These are phyloP conservation scores for Phytophthora cryptogea DNA, from an alignment of 352 stramenopile species.

Conservation along the genomic window DNA sequence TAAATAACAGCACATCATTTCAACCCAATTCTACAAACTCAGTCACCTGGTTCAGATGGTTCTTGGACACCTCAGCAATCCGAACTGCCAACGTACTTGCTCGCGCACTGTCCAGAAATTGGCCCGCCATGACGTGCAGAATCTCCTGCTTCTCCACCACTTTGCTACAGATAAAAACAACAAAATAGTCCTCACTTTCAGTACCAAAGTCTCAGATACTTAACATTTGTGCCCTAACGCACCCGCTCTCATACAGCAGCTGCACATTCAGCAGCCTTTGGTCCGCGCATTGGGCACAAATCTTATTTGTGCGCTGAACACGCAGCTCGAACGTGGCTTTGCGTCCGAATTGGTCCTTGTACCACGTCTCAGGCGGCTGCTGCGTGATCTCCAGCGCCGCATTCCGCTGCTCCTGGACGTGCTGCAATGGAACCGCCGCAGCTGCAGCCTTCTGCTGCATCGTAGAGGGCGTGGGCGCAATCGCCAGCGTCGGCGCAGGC, in stretches of 20 bases:
- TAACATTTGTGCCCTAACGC: not conserved
- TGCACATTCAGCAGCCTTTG: slow-evolving; percentile 63
- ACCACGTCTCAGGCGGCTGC: slow-evolving; percentile 71
- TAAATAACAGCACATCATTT: not conserved
- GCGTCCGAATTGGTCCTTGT: slow-evolving; percentile 81
- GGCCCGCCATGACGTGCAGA: slow-evolving; percentile 55
- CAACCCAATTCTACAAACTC: not conserved
- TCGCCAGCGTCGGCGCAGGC: slow-evolving; percentile 13
- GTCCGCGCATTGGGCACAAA: slow-evolving; percentile 51
- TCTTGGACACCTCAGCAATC: slow-evolving; percentile 85
- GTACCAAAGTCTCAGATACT: not conserved
- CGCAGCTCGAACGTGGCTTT: slow-evolving; percentile 72
- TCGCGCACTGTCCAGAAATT: slow-evolving; percentile 65
- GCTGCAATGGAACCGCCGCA: not conserved
- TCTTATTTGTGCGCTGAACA: slow-evolving; percentile 33
- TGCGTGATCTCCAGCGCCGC: slow-evolving; percentile 53
- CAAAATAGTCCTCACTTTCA: slow-evolving; percentile 5
- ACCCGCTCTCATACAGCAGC: slow-evolving; percentile 76
- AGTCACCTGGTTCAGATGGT: slow-evolving; percentile 79
- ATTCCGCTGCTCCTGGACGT: slow-evolving; percentile 9
- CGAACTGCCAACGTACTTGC: slow-evolving; percentile 59
- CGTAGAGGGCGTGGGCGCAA: slow-evolving; percentile 23
- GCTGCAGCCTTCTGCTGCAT: not conserved
- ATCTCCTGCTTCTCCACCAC: slow-evolving; percentile 80
- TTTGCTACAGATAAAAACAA: slow-evolving; percentile 41